Base-by-base conservation (phyloP, 2,329 filamentous ascomycete genomes). In the Colletotrichum sp. region DNA sequence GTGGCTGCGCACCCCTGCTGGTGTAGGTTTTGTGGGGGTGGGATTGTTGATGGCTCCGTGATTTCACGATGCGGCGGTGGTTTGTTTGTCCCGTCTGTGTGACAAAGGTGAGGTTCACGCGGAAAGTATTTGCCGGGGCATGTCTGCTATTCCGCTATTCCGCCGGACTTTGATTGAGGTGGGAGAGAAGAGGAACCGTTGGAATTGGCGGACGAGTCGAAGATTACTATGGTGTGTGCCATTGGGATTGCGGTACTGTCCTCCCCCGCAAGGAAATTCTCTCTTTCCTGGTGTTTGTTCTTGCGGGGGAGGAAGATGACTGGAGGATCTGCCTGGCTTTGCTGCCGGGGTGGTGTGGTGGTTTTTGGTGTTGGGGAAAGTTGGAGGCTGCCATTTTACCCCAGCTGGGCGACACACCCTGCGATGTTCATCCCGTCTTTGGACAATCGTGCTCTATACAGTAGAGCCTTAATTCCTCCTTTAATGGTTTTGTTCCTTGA, bases 1-100 rank as follows among this genome's bases (percentile, higher is more conserved):
- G 63, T 48, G 55, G 43, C 63, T 63, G 73, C 59, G n/a, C 3
- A 55, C 71, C 59, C 59, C 58, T 73, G 59, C 18, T 5, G 43
- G 10, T 26, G 58, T n/a, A 16, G 48, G 64, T 70, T 58, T 59
- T 32, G 48, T 38, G 14, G 56, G 16, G 16, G 30, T 32, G 30
- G n/a, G n/a, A n/a, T n/a, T n/a, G n/a, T n/a, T n/a, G n/a, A n/a
- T 13, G 34, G 3, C 43, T 48, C 43, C 43, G 43, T 52, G 43
- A 52, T 21, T 52, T 52, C 43, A 24, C 43, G 43, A 52, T 52
- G n/a, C n/a, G 43, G 43, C 43, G 43, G 43, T 52, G 43, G 6
- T 56, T 56, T 56, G 38, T 65, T 48, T 67, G 30, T 62, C 24
- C 24, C 24, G n/a, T 24, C 14, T 18, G 24, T 52, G 43, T 4